A percentile compares a stretch with the other conserved stretches of the same genome.
Evolutionary conservation across 352 stramenopile species (phyloP).

Genomic region (Peronospora destructor): DNA sequence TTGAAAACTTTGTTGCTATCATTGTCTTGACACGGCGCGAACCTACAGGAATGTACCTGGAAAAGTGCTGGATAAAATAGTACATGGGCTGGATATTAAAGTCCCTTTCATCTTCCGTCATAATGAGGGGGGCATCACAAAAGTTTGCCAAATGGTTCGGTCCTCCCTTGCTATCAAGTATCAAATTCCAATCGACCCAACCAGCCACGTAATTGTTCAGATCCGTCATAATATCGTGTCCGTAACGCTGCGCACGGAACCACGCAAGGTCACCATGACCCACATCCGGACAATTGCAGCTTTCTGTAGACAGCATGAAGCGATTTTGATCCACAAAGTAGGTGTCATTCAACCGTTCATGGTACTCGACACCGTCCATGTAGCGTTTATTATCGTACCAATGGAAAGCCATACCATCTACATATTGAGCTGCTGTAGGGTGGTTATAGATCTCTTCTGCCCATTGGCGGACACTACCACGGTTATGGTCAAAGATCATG

Average conservation of each 20-base stretch:
- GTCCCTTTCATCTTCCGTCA: constrained; percentile 52
- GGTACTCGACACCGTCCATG: constrained; percentile 73
- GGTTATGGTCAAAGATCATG: constrained; percentile 90
- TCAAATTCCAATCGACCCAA: constrained; percentile 91
- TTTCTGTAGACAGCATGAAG: constrained; percentile 74
- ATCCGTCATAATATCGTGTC: constrained; percentile 87
- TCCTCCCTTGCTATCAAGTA: constrained; percentile 81
- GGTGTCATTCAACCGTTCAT: constrained; percentile 74
- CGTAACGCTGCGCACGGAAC: constrained; percentile 83
- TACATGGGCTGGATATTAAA: constrained; percentile 86
- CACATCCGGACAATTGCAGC: constrained; percentile 70
- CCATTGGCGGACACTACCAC: constrained; percentile 69
- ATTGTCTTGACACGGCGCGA: constrained; percentile 60
- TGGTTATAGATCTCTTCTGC: constrained; percentile 63
- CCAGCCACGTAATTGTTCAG: constrained; percentile 83
- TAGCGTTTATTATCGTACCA: constrained; percentile 73
- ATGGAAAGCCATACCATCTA: constrained; percentile 90
- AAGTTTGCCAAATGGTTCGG: constrained; percentile 85
- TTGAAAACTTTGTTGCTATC: constrained; percentile 38
- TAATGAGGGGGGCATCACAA: constrained; percentile 75
- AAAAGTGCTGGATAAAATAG: constrained; percentile 89
- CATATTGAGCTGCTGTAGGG: constrained; percentile 52
- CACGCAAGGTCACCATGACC: constrained; percentile 53
- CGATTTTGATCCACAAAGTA: constrained; percentile 56
- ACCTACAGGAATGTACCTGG: constrained; percentile 75